A percentile compares a stretch with the other conserved stretches of the same genome.
These are phyloP conservation scores for Aphanocladium album DNA, from an alignment of 2,329 filamentous ascomycete genomes.

Conservation along the genomic window DNA sequence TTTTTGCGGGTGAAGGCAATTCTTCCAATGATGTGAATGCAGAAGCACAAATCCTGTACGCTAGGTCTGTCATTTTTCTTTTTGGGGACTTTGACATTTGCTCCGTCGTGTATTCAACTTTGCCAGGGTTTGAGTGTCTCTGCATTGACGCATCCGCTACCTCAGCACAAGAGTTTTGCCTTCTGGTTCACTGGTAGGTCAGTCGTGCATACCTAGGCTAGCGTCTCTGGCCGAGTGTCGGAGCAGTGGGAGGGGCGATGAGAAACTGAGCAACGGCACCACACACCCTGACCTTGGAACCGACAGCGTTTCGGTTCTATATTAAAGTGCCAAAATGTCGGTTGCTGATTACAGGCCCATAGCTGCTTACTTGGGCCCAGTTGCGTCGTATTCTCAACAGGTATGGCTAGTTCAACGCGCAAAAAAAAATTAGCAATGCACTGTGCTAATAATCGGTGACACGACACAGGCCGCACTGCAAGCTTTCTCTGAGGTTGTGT, in stretches of 20 bases:
- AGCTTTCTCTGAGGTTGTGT: slow-evolving; percentile 43
- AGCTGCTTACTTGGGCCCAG: slow-evolving; percentile 9
- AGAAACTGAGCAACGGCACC: neutral
- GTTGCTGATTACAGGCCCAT: slow-evolving; percentile 9
- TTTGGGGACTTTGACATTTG: neutral
- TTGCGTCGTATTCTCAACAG: slow-evolving; percentile 13
- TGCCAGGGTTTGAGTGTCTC: too few relatives aligned
- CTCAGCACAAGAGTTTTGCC: too few relatives aligned
- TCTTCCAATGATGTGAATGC: too few relatives aligned
- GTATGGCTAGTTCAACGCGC: neutral
- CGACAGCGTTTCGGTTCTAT: neutral
- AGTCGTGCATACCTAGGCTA: too few relatives aligned
- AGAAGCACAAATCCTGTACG: too few relatives aligned
- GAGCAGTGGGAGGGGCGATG: neutral
- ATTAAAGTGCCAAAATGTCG: neutral
- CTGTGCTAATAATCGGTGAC: neutral
- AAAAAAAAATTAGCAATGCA: neutral
- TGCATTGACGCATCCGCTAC: too few relatives aligned
- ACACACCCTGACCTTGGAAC: neutral
- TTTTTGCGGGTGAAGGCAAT: slow-evolving; percentile 1
- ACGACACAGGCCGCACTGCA: slow-evolving; percentile 39
- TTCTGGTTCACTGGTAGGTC: too few relatives aligned
- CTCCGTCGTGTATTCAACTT: too few relatives aligned
- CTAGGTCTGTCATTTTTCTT: neutral
- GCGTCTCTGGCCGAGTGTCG: neutral